A percentile compares a stretch with the other conserved stretches of the same genome.
phyloP scores from a whole-genome alignment of 345 rosid species.

The Brassica juncea region DNA sequence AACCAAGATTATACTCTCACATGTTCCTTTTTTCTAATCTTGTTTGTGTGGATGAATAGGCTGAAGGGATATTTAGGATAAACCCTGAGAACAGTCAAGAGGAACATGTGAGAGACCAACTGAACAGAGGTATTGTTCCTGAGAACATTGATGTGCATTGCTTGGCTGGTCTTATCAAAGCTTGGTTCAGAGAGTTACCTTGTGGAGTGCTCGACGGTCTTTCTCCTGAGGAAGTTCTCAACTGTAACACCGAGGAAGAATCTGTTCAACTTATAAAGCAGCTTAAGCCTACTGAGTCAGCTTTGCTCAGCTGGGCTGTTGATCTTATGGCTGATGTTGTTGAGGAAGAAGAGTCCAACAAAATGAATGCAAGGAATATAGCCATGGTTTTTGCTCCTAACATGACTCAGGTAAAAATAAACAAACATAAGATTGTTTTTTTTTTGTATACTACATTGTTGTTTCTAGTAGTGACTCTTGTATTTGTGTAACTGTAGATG shows the following conservation, averaged over 20 bases:
- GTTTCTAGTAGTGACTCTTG: background rate
- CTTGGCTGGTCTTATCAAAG: slow-evolving; percentile 92
- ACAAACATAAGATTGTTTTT: background rate
- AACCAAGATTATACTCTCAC: background rate
- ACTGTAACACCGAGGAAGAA: slow-evolving; percentile 80
- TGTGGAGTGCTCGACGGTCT: slow-evolving; percentile 94
- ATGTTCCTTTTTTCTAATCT: background rate
- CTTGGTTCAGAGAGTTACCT: slow-evolving; percentile 98
- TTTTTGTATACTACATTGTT: too few species aligned
- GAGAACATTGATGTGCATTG: slow-evolving; percentile 88
- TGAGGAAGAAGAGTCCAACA: slow-evolving; percentile 83
- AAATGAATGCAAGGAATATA: slow-evolving; percentile 93
- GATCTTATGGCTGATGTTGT: slow-evolving; percentile 97
- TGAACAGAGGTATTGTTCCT: slow-evolving; percentile 89
- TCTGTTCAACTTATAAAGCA: slow-evolving; percentile 72
- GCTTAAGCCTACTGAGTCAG: slow-evolving; percentile 83
- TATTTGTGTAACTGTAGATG: slow-evolving; percentile 53
- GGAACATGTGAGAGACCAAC: slow-evolving; percentile 85
- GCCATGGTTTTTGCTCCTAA: slow-evolving; percentile 97
- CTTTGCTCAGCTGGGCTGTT: slow-evolving; percentile 86
- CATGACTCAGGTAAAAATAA: slow-evolving; percentile 77
- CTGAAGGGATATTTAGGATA: slow-evolving; percentile 94
- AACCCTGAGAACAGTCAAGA: slow-evolving; percentile 96
- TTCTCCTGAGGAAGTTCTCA: slow-evolving; percentile 89
- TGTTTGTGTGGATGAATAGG: slow-evolving; percentile 46